Evolutionary conservation across 371 early-diverging fungal genomes (phyloP), one percentile per base, ranked within the genome.

Genomic region (Mortierella sp.): DNA sequence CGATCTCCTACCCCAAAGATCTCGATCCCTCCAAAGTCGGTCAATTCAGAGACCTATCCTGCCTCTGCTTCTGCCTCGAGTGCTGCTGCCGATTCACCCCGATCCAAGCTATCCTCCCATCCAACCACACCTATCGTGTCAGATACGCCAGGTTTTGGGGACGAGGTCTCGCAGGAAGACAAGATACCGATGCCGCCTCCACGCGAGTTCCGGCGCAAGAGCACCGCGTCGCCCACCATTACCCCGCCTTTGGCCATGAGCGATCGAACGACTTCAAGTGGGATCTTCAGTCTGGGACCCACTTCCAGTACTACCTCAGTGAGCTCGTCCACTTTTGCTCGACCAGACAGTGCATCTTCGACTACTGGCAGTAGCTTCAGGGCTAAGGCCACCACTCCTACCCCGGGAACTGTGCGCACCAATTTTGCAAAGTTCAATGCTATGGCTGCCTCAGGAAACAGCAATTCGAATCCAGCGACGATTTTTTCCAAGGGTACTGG

Each of bases 151-250:
- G 46, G 21, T 27, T 54, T 38, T 10, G 41, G 72, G 11, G 68
- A 44, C 0, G 48, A 58, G 4, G 43, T 73, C 24, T 56, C 72
- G n/a, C 43, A 75, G 21, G 70, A 75, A 10, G 80, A 79, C 29
- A 60, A 77, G 60, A 49, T 79, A 29, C 84, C 84, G 1, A 32
- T 84, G 70, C 84, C 84, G 27, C 81, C 78, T 12, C 84, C 84
- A 1, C 72, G 84, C 56, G 84, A 84, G 43, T 81, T 84, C 56
- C 81, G 78, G 7, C 78, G 78, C n/a, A 80, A 84, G 56, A 78
- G 74, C 43, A 32, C 60, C 3, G 43, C 80, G 14, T 60, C 81
- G 7, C 48, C 76, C 11, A 48, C 58, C 1, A n/a, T 55, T 8
- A 46, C 82, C 32, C 5, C 60, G 16, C 14, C 71, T 0, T 32